Base-by-base conservation (phyloP, 164 flowering plant species). In the Vitis rotundifolia region DNA sequence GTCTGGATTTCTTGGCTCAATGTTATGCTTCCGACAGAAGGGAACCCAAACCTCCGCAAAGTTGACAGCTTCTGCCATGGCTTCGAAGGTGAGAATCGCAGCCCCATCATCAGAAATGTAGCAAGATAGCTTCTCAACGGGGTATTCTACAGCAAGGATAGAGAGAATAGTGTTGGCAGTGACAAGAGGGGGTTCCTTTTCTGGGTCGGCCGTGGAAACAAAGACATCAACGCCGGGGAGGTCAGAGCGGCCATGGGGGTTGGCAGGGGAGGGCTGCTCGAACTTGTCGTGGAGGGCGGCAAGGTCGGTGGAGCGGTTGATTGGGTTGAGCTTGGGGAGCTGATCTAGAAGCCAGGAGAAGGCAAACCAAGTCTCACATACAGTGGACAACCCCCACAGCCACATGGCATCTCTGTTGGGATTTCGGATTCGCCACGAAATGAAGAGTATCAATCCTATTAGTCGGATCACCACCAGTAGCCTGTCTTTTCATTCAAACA, bases 1-100 rank as follows among this genome's bases (percentile, higher is more conserved):
- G 51, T 91, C 97, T 0, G 92, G 97, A 73, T 89, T 89, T 55
- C 97, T 72, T 0, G 93, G 97, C 73, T 91, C 92, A 19, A 91
- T 91, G 65, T 80, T 68, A 67, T 91, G 97, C 61, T 91, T 91
- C 8, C 92, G 83, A 61, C 93, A 91, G 68, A 91, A 91, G 0
- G 97, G 97, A 1, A 91, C 91, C 97, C 97, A 91, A 9, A 77
- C 76, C 80, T 84, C 80, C 0, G 87, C 90, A 58, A 87, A 87
- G 14, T 61, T 77, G 8, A 74, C 83, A 15, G 93, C 89, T 73
- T 87, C 91, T 0, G 88, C 88, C 90, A 88, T 85, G 65, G 90
- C 92, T 63, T 88, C 91, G 37, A 88, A 86, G 11, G 89, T 88
- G 48, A 88, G 84, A 52, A 85, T 75, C 29, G 91, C 85, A 14